Evolutionary conservation across 1,139 yeast genomes (phyloP), one percentile per base, ranked within the genome.

Genomic region (Lodderomyces beijingensis): DNA sequence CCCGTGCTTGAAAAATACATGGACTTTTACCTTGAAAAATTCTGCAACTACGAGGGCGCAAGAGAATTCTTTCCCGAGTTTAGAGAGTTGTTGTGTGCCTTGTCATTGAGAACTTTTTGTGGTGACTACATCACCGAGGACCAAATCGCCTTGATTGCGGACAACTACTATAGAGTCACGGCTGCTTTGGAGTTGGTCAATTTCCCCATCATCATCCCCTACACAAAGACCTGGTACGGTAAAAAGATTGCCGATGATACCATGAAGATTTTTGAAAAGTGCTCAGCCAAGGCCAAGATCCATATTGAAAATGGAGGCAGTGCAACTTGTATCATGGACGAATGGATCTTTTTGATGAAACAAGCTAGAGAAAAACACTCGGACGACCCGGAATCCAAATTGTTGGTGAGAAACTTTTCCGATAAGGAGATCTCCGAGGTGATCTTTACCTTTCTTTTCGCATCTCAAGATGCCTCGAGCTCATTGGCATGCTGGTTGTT

Each of bases 401-500:
- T 76, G 28, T 65, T 76, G 44, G 76, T 87, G 45, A 80, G 97
- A 57, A 91, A 84, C 44, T 91, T 91, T 65, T 63, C 91, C 42
- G 79, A 89, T 65, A 81, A 72, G 58, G 98, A 91, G 61, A 89
- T 91, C 49, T 85, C 96, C 21, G 97, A 91, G 66, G 95, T 95
- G 35, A 77, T 91, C 45, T 91, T 91, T 71, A 91, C 98, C 14
- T 91, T 91, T 60, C 70, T 91, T 58, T 91, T 91, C 60, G 98
- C 98, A 17, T 84, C 96, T 7, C 98, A 91, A 65, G 98, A 91
- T 62, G 98, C 98, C 20, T 84, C 96, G 5, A 87, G 96, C 3
- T 86, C 96, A n/a, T 80, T 94, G 48, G 94, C 96, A 43, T 89
- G 97, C 60, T 91, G 98, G 98, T 73, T 91, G 53, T 91, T 89